A percentile compares a stretch with the other conserved stretches of the same genome.
These are phyloP conservation scores for Phytophthora pseudosyringae DNA, from an alignment of 352 stramenopile genomes.

Conservation along the genomic window DNA sequence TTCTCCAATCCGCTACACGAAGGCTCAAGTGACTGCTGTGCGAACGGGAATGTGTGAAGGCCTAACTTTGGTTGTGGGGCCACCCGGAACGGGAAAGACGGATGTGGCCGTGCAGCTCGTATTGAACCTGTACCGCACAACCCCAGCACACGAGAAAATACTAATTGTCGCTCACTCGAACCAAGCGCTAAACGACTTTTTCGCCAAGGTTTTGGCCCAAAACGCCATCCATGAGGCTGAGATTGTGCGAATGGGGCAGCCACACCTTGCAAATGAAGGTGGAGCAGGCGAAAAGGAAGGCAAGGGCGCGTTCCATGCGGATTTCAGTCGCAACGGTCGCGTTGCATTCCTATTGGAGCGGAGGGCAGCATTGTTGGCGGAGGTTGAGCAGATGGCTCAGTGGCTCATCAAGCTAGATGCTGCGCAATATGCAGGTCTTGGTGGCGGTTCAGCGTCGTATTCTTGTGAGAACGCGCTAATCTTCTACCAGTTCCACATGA, in stretches of 20 bases:
- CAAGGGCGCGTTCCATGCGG: constrained; percentile 89
- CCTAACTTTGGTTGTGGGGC: constrained; percentile 94
- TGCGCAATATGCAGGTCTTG: constrained; percentile 54
- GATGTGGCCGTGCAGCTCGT: constrained; percentile 96
- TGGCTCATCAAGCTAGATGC: constrained; percentile 72
- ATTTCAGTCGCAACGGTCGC: constrained; percentile 94
- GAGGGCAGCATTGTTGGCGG: constrained; percentile 84
- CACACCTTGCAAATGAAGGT: constrained; percentile 15
- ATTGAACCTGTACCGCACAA: constrained; percentile 92
- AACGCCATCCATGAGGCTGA: constrained; percentile 83
- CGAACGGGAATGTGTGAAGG: constrained; percentile 92
- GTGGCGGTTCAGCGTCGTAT: constrained; percentile 82
- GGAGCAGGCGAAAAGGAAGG: constrained; percentile 33
- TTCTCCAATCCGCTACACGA: constrained; percentile 87
- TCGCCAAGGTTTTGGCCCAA: constrained; percentile 91
- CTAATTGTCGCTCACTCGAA: constrained; percentile 96
- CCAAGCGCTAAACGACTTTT: constrained; percentile 95
- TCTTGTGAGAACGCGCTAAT: constrained; percentile 97
- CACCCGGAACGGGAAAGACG: constrained; percentile 95
- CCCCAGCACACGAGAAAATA: constrained; percentile 85
- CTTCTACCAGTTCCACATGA: constrained; percentile 94
- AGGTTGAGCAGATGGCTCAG: constrained; percentile 93
- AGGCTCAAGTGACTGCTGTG: constrained; percentile 92
- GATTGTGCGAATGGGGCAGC: constrained; percentile 91
- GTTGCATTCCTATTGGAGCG: constrained; percentile 84